Evolutionary conservation across 768 basidiomycete species (phyloP), one percentile per base, ranked within the genome.

Genomic region (Chalciporus sphaerocephalus): DNA sequence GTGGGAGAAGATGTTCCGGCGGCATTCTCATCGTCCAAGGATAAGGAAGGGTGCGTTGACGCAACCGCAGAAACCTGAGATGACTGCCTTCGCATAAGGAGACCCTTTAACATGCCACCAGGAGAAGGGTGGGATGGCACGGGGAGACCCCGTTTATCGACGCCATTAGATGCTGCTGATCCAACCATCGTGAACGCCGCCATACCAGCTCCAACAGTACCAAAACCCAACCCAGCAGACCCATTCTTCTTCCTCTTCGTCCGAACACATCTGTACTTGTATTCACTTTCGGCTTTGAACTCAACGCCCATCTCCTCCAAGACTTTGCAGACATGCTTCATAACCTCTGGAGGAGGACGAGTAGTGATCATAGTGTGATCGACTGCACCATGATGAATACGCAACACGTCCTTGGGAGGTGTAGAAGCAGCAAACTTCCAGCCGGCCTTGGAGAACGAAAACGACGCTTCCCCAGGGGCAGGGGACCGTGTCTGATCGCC

Each of bases 261-360:
- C 18, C 94, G 75, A 23, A 92, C 74, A 62, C 94, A 96, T 49
- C 89, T 74, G 59, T 85, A 85, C 73, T 92, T 94, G 71, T 79
- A 98, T 60, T 96, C 92, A 53, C 83, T 85, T 69, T 99, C 96
- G 24, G 81, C 67, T 57, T 86, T 80, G 47, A 94, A 77, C 47
- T 94, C 92, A 44, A 99, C 73, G 16, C 95, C 96, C 91, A 98
- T 92, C 24, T 78, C 79, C 54, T 81, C 78, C 49, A 99, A 73
- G 11, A 93, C 86, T 50, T 76, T 75, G 57, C 79, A 78, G 23
- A 98, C 79, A 60, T 92, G 89, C 48, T 75, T 79, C 72, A 98
- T 90, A 27, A 98, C 93, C 54, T 90, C 87, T 1, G 84, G 81
- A 27, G 95, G 93, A 8, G 83, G 72, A 17, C 81, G 76, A 3